Evolutionary conservation across 371 early-diverging fungal species (phyloP).

Genomic region (Lichtheimia hyalospora): DNA sequence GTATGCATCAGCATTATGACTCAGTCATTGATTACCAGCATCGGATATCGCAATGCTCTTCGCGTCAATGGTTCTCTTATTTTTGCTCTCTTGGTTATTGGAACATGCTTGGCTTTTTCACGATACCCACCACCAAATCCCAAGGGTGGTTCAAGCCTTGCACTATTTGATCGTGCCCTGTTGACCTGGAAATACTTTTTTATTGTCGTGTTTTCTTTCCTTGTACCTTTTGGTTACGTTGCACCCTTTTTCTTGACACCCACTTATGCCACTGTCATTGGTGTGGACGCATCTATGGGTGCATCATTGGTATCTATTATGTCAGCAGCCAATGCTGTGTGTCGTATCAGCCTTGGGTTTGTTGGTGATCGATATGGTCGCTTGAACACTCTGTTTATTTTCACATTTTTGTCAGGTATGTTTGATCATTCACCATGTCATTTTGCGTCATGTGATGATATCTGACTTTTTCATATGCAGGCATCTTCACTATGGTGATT

Average conservation of each 20-base stretch:
- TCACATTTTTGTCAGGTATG: constrained; percentile 29
- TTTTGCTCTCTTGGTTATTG: constrained; percentile 38
- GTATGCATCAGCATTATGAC: constrained; percentile 63
- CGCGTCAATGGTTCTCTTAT: constrained; percentile 39
- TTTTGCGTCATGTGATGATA: background rate
- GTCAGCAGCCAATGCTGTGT: constrained; percentile 17
- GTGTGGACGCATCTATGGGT: constrained; percentile 10
- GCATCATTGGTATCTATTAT: constrained; percentile 17
- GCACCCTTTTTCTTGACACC: constrained; percentile 29
- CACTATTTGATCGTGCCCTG: constrained; percentile 25
- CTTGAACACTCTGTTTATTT: constrained; percentile 13
- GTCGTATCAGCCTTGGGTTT: constrained; percentile 33
- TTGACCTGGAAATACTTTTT: constrained; percentile 26
- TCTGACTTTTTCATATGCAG: constrained; percentile 6
- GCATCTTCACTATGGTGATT: constrained; percentile 52
- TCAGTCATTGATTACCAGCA: constrained; percentile 41
- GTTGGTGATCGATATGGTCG: constrained; percentile 19
- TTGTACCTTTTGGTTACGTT: constrained; percentile 45
- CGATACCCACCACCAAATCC: constrained; percentile 24
- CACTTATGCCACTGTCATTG: constrained; percentile 13
- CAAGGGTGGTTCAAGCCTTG: constrained; percentile 15
- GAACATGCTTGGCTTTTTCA: constrained; percentile 30
- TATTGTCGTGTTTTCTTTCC: constrained; percentile 37
- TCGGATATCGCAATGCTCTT: constrained; percentile 59
- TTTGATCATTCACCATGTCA: background rate